Base-by-base conservation (phyloP, 2,329 filamentous ascomycete species). In the Pezicula carpinea region DNA sequence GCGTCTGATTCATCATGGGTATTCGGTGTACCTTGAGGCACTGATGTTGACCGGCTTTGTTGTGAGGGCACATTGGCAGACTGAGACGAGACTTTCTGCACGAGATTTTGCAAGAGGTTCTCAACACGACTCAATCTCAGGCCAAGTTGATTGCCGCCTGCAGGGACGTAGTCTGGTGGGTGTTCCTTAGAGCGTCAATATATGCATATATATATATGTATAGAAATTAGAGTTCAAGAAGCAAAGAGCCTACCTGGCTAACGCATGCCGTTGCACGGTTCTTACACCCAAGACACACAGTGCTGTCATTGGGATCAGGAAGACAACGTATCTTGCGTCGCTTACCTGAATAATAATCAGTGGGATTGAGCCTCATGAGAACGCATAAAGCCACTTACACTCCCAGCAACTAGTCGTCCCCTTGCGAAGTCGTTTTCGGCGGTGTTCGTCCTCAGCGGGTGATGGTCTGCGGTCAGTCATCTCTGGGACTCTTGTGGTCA, bases 401-500 rank as follows among this genome's bases (percentile, higher is more conserved):
- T 76, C 74, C 74, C 74, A 78, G 58, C 76, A 79, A 47, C 73
- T 77, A 15, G 61, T 66, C 0, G 75, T 79, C n/a, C 76, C 75
- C 42, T 75, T 77, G 19, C 48, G 40, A n/a, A 50, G 39, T 43
- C 48, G 47, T 35, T 50, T 50, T 33, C 46, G 38, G 39, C 44
- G 48, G 39, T 39, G 44, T 33, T 38, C 35, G 5, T 43, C 48
- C 35, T 44, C 47, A 32, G 29, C n/a, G 18, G 32, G 33, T 14
- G 31, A 29, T 29, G 8, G 26, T 10, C 26, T 29, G 8, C 26
- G 8, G 26, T 29, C 26, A 11, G 26, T 11, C 26, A 29, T 29
- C 10, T 8, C 26, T 29, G 26, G 8, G 10, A 29, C 5, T 29
- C 3, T 11, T 11, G 10, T 10, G 10, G 6, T 26, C 26, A 29